Percentiles rank a stretch among this genome's conserved stretches.
Conservation (phyloP, 2,329 filamentous ascomycete species). For the Cercospora citrullina region DNA sequence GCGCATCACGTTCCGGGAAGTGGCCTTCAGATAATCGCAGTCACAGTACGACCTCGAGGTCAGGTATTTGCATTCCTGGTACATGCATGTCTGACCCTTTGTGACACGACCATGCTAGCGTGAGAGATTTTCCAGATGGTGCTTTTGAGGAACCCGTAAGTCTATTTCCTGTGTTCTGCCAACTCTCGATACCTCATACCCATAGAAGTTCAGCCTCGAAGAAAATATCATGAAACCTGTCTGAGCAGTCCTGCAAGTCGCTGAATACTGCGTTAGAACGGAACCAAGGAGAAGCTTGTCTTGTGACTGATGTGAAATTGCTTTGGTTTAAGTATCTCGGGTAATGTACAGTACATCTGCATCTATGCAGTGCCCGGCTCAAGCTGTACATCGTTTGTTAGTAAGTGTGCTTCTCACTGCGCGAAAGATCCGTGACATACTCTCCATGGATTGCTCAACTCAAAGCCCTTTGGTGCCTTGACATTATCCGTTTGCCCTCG, state of each 20-base stretch:
- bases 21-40: neutral
- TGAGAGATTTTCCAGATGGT: neutral
- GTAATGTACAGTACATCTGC: neutral
- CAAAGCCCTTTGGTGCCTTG: constrained; percentile 61
- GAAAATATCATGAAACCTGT: neutral
- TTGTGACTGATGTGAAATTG: neutral
- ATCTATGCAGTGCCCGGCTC: constrained; percentile 17
- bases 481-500: constrained; percentile 63
- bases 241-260: neutral
- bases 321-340: neutral
- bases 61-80: neutral
- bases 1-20: neutral
- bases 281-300: neutral
- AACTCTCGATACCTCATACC: too few relatives aligned
- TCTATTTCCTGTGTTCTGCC: neutral
- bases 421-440: constrained; percentile 46
- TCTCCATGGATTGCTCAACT: constrained; percentile 68
- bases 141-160: neutral
- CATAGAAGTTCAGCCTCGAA: neutral
- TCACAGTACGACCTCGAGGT: neutral
- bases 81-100: neutral
- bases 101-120: neutral
- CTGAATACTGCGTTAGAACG: too few relatives aligned
- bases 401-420: neutral
- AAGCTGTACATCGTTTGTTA: constrained; percentile 12